Conservation (phyloP, 305 asterid species). For the Solanum aculeatissimum region DNA sequence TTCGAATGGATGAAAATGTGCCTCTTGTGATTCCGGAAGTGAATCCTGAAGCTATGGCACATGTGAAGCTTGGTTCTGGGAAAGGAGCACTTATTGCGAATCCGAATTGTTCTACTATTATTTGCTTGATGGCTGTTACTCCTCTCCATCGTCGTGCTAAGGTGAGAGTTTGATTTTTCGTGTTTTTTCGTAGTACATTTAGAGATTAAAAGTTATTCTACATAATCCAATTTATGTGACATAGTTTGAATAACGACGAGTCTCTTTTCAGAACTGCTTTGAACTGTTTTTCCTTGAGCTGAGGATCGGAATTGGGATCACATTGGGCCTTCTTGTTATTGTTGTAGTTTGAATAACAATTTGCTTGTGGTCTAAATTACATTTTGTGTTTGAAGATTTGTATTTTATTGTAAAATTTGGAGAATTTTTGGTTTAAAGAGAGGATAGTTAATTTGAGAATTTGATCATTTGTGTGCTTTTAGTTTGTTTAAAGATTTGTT, state of each 20-base stretch:
- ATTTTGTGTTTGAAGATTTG: not conserved
- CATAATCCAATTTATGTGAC: not conserved
- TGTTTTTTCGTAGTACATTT: not conserved
- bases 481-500: not conserved
- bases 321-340: not conserved
- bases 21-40: conserved; percentile 94
- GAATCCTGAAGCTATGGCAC: conserved; percentile 77
- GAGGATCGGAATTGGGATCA: not conserved
- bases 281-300: not conserved
- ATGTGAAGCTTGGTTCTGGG: conserved; percentile 54
- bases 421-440: not conserved
- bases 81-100: conserved; percentile 85
- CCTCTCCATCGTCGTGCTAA: conserved; percentile 89
- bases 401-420: not conserved
- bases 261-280: not conserved
- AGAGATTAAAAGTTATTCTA: not conserved
- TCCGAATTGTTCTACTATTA: conserved; percentile 91
- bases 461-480: not conserved
- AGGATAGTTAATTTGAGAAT: not conserved
- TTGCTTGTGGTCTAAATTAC: not conserved
- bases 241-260: not conserved
- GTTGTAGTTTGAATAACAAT: not conserved
- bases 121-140: conserved; percentile 89
- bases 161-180: conserved; percentile 18
- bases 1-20: conserved; percentile 81